Evolutionary conservation across 2,329 filamentous ascomycete species (phyloP), one percentile per base, ranked within the genome.

Genomic region (Ceratocystis papillata): DNA sequence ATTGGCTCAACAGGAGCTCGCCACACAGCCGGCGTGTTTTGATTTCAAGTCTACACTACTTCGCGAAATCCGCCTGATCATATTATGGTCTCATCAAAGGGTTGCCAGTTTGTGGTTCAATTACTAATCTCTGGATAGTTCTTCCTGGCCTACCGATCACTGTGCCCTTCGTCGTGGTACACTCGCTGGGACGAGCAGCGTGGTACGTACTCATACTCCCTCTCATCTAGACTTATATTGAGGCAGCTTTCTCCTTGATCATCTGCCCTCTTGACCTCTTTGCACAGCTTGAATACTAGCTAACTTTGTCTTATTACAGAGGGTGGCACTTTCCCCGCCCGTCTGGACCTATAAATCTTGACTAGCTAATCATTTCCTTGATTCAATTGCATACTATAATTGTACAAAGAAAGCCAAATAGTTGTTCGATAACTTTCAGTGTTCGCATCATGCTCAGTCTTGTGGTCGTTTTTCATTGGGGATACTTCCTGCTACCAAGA

Each of bases 171-270:
- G 78, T 84, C 86, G 75, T 99, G 94, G 94, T 88, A 88, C 76
- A 80, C 87, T 79, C 86, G 94, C 80, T 99, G 94, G 94, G 93
- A 99, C 76, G 90, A 94, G 75, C 94, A 97, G 83, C 89, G 94
- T 79, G 90, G 90, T 95, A 81, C 76, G 88, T 80, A 65, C 15
- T 25, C 25, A 30, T 53, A 15, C 48, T 53, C 17, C 60, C 60
- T n/a, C n/a, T 46, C 10, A 30, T 46, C 45, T 25, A 30, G 1
- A 17, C 12, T 30, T 46, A 62, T 7, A 15, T 15, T 5, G 37
- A 41, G 37, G 10, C 57, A 25, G 37, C 5, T 5, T 17, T 20
- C 8, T 17, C 59, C 20, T 28, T 46, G 0, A 3, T 62, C 10
- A 44, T 69, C 55, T 15, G 28, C 30, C 3, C 41, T 25, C 12